Base-by-base conservation (phyloP, 2,329 filamentous ascomycete genomes). In the Cytospora piceicola region DNA sequence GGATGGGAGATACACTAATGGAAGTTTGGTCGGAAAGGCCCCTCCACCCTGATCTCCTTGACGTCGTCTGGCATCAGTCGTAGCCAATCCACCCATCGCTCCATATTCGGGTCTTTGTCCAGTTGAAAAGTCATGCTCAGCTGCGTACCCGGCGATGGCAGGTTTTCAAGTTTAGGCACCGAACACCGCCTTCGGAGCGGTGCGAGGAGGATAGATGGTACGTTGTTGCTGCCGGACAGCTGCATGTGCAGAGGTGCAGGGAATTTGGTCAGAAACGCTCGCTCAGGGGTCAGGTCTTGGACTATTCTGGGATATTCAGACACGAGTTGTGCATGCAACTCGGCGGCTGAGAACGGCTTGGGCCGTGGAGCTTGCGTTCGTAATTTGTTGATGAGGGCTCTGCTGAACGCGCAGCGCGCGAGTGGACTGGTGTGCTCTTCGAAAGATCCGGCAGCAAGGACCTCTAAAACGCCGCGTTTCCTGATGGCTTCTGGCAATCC, bases 51-150 rank as follows among this genome's bases (percentile, higher is more conserved):
- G 63, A 86, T 77, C 65, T 86, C 84, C 69, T 77, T 81, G 69
- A 87, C 80, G 9, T 83, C 81, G 64, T 85, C 83, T 2, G 85
- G 85, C 80, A 87, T 84, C 71, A 83, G 76, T 27, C 85, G 81
- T 68, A 88, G 73, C 84, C 85, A 87, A 71, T 87, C 84, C 62
- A 81, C 77, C 84, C 85, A 86, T 63, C 75, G 81, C 59, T 87
- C 83, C 61, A 82, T 72, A 67, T 84, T 81, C 66, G 85, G 74
- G 34, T 78, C 78, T 29, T 84, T 83, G 51, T 85, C 83, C 52
- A 87, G 73, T 30, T 80, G 78, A 63, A 87, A 79, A 12, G 80
- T 82, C 9, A 88, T 71, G 60, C 80, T 81, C 42, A 87, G 68
- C 63, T 83, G 81, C 2, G 81, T 77, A 12, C 77, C 78, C 14